Evolutionary conservation across 177 flowering plant species (phyloP), one percentile per base, ranked within the genome.

Genomic region (Tripterygium wilfordii): DNA sequence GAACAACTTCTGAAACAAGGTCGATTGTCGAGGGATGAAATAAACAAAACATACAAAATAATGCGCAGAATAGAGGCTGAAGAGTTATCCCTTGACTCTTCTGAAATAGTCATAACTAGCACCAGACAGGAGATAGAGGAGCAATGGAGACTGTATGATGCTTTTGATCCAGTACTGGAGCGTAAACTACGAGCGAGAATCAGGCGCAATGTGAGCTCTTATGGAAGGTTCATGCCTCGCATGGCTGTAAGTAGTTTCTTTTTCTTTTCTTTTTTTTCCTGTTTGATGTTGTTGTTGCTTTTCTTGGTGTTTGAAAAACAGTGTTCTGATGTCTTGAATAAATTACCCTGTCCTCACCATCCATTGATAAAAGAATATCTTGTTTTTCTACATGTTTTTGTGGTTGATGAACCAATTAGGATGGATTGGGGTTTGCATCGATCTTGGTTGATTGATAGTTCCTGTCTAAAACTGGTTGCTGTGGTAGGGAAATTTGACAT

Each of bases 161-260:
- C 97, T 10, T 92, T 92, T 67, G 99, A 89, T 68, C 91, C 87
- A 21, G 51, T 72, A 38, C 61, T 92, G 55, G 96, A 86, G 68
- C 85, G 89, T 28, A 89, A 86, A 66, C 53, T 92, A n/a, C 73
- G 96, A 47, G 96, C 88, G 30, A 80, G 99, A 75, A 81, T 80
- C 54, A 89, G 56, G 67, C 86, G 97, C 4, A 76, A 72, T 57
- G 96, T 86, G 46, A 84, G 80, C 82, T 92, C 95, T 73, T 66
- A 78, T 62, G 99, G 97, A 17, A 88, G 96, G 67, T 83, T 78
- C 74, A 89, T 94, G 99, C 99, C 99, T 49, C 95, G 95, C 52
- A 85, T 85, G 96, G 75, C 58, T 63, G 97, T 92, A 87, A 80
- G 98, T 78, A 54, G 24, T 42, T 13, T 5, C 15, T 40, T 10